Base-by-base conservation (phyloP, 208 protist species). In the Acanthamoeba lenticulata region DNA sequence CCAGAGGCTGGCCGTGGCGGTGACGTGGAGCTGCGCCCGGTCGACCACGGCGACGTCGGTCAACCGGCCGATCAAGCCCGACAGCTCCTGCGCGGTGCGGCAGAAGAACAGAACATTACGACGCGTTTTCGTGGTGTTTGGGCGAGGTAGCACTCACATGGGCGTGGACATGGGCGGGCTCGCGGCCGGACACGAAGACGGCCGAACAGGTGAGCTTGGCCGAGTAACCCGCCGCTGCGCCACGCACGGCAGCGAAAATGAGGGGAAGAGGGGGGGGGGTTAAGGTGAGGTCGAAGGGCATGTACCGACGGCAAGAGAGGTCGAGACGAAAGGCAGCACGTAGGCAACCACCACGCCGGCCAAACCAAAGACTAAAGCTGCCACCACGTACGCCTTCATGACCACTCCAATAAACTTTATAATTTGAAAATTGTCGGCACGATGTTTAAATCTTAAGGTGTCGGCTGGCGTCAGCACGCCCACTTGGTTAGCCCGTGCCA, bases 121-220 rank as follows among this genome's bases (percentile, higher is more conserved):
- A 27, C 17, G 1, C 49, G 15, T 9, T 6, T 52, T 52, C 47
- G 15, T 19, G 19, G 19, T 52, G 19, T 24, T 24, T 52, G 47
- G 15, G 15, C 11, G 19, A 52, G 11, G 19, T 55, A 55, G 45
- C 45, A 52, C n/a, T n/a, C n/a, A 52, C 65, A 32, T 74, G 65
- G 65, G 19, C 19, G 32, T 74, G 40, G 65, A 74, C 65, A 29
- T 74, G 65, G 65, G 5, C 65, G 65, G 65, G 65, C n/a, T 74
- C 65, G 29, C 65, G 65, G 19, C 65, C 65, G 65, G 65, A 19
- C 1, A 74, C 65, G 6, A 42, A 74, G 15, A 74, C 65, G 34
- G 65, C 65, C 7, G 65, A 74, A 32, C 65, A 74, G 32, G 65
- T 74, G 65, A 74, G 65, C 65, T 74, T 74, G 9, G 65, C 65